Conservation (phyloP, 2,329 filamentous ascomycete genomes). For the Acrocalymma vagum region DNA sequence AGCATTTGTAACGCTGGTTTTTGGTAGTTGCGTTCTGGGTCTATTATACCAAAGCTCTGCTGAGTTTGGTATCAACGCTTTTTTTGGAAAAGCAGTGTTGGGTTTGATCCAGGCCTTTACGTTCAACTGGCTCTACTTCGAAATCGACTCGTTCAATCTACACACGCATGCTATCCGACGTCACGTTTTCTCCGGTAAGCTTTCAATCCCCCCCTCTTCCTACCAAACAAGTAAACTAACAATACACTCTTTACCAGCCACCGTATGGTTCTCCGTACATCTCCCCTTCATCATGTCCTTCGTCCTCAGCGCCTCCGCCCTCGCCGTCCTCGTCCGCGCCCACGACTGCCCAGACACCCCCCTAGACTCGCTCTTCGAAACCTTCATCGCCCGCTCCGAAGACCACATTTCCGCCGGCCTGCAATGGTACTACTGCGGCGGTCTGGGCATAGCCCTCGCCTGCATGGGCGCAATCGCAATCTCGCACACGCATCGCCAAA, state of each 20-base stretch:
- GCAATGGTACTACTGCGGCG: conserved; percentile 71
- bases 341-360: conserved; percentile 62
- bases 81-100: conserved; percentile 70
- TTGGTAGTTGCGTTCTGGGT: conserved; percentile 70
- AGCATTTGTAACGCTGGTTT: conserved; percentile 70
- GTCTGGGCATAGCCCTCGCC: conserved; percentile 64
- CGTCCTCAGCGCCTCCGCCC: conserved; percentile 65
- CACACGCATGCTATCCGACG: conserved; percentile 69
- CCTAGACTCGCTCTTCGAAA: conserved; percentile 57
- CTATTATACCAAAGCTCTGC: conserved; percentile 67
- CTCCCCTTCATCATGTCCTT: conserved; percentile 71
- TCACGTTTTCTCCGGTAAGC: conserved; percentile 53
- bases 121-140: conserved; percentile 72
- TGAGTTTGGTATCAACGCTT: conserved; percentile 62
- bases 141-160: conserved; percentile 66
- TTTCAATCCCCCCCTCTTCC: not conserved
- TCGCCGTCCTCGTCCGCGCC: conserved; percentile 67
- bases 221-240: conserved; percentile 1
- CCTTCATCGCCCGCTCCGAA: conserved; percentile 60
- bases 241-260: conserved; percentile 44
- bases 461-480: conserved; percentile 64
- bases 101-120: conserved; percentile 66
- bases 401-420: conserved; percentile 61
- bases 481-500: conserved; percentile 64
- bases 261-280: conserved; percentile 65